Evolutionary conservation across 768 basidiomycete genomes (phyloP).

Genomic region (Roridomyces roridus): DNA sequence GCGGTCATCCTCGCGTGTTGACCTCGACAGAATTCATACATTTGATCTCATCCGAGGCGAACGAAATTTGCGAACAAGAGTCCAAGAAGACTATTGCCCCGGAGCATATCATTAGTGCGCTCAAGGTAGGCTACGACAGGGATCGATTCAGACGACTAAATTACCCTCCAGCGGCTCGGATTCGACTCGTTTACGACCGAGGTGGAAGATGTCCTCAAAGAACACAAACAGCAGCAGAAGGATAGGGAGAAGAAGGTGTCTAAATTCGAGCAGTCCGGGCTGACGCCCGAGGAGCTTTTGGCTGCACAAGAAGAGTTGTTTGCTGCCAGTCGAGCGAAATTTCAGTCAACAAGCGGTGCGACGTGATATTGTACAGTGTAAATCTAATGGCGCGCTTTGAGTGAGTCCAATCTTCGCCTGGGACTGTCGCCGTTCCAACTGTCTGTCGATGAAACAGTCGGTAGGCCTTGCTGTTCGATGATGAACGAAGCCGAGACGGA

Average conservation of each 20-base stretch:
- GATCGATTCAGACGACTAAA: not conserved
- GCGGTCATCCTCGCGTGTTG: not conserved
- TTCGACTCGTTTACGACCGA: slow-evolving; percentile 91
- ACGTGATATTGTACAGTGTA: slow-evolving; percentile 44
- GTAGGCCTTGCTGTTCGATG: slow-evolving; percentile 85
- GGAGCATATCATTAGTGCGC: slow-evolving; percentile 91
- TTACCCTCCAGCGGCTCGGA: slow-evolving; percentile 73
- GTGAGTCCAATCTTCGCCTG: slow-evolving; percentile 55
- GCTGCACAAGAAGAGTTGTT: slow-evolving; percentile 91
- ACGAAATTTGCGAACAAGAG: slow-evolving; percentile 97
- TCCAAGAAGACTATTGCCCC: slow-evolving; percentile 99
- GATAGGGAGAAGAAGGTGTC: slow-evolving; percentile 93
- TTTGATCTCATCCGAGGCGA: slow-evolving; percentile 95
- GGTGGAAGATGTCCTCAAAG: slow-evolving; percentile 91
- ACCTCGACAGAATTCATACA: slow-evolving; percentile 88
- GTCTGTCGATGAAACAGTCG: slow-evolving; percentile 49
- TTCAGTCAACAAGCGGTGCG: slow-evolving; percentile 56
- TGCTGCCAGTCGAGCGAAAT: slow-evolving; percentile 87
- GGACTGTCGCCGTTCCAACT: slow-evolving; percentile 81
- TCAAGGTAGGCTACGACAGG: slow-evolving; percentile 64
- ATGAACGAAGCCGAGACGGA: slow-evolving; percentile 82
- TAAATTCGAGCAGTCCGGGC: slow-evolving; percentile 85
- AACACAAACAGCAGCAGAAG: slow-evolving; percentile 96
- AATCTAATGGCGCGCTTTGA: slow-evolving; percentile 47
- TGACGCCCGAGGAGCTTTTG: slow-evolving; percentile 90